Evolutionary conservation across 129 eudicot species (phyloP).

Genomic region (Escallonia rubra): DNA sequence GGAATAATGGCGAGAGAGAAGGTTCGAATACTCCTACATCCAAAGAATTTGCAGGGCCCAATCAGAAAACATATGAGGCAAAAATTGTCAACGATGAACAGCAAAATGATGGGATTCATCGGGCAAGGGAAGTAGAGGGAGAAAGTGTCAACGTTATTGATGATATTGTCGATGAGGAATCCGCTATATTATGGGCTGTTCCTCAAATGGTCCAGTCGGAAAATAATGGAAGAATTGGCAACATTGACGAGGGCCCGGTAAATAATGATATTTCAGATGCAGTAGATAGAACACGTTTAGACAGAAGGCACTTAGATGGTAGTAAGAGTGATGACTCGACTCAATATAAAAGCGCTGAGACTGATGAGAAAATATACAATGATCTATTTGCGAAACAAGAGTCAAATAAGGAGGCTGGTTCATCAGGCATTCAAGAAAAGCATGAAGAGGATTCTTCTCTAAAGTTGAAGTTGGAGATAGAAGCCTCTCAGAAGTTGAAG

Average conservation of each 20-base stretch:
- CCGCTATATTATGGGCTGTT: conserved; percentile 14
- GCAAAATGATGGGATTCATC: conserved; percentile 11
- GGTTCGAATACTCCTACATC: conserved; percentile 26
- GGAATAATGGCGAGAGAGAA: conserved; percentile 46
- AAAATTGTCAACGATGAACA: conserved; percentile 31
- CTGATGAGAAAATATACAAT: conserved; percentile 4
- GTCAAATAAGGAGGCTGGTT: conserved; percentile 1
- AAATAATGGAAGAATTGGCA: conserved; percentile 29
- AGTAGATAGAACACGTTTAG: conserved; percentile 15
- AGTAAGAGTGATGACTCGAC: conserved; percentile 9
- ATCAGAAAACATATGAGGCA: conserved; percentile 29
- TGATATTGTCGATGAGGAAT: conserved; percentile 15
- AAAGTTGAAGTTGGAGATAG: conserved; percentile 19
- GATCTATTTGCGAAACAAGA: conserved; percentile 8
- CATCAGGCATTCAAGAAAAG: conserved; percentile 14
- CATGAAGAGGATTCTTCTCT: conserved; percentile 28
- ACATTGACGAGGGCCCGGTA: conserved; percentile 13
- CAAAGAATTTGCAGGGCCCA: conserved; percentile 33
- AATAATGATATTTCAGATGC: conserved; percentile 20
- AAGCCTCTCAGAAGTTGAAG: conserved; percentile 12
- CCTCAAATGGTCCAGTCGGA: conserved; percentile 23
- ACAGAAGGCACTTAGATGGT: conserved; percentile 14
- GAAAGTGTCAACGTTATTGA: conserved; percentile 23
- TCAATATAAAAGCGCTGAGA: conserved; percentile 6
- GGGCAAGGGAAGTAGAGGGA: conserved; percentile 16